These are phyloP conservation scores for Saccharomycopsis babjevae DNA, from an alignment of 805 yeast genomes.

Conservation along the genomic window DNA sequence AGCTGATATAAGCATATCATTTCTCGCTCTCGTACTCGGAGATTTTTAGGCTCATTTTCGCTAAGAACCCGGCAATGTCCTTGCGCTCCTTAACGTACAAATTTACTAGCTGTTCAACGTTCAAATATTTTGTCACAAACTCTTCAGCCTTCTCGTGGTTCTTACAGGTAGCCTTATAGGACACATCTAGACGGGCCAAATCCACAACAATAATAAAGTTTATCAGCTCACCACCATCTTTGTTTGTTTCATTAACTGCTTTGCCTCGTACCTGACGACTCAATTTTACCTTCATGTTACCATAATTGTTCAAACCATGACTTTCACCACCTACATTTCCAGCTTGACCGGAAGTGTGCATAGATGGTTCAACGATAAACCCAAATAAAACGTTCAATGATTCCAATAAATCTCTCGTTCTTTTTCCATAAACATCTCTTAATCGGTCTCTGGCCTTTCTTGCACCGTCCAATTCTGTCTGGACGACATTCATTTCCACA, in stretches of 20 bases:
- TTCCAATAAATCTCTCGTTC: conserved; percentile 62
- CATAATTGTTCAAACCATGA: conserved; percentile 7
- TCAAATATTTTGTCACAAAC: conserved; percentile 26
- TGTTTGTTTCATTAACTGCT: conserved; percentile 23
- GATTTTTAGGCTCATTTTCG: conserved; percentile 60
- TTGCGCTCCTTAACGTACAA: conserved; percentile 41
- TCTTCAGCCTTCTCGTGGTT: conserved; percentile 27
- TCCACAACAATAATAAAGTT: conserved; percentile 17
- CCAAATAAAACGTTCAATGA: conserved; percentile 63
- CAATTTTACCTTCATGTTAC: conserved; percentile 12
- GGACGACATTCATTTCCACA: conserved; percentile 39
- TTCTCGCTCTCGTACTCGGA: not conserved
- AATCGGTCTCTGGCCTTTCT: conserved; percentile 43
- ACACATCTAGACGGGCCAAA: conserved; percentile 44
- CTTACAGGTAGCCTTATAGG: conserved; percentile 44
- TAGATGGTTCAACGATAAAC: conserved; percentile 43
- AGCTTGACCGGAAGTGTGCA: conserved; percentile 20
- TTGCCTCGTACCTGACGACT: conserved; percentile 22
- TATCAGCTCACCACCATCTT: not conserved
- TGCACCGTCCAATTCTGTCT: conserved; percentile 36
- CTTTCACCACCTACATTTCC: conserved; percentile 8
- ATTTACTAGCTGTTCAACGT: conserved; percentile 50
- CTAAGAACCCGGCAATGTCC: conserved; percentile 68
- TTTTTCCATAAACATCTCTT: conserved; percentile 47
- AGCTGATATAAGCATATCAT: not conserved